Conservation (phyloP, 2,329 filamentous ascomycete species). For the Corniculantispora saksenae region DNA sequence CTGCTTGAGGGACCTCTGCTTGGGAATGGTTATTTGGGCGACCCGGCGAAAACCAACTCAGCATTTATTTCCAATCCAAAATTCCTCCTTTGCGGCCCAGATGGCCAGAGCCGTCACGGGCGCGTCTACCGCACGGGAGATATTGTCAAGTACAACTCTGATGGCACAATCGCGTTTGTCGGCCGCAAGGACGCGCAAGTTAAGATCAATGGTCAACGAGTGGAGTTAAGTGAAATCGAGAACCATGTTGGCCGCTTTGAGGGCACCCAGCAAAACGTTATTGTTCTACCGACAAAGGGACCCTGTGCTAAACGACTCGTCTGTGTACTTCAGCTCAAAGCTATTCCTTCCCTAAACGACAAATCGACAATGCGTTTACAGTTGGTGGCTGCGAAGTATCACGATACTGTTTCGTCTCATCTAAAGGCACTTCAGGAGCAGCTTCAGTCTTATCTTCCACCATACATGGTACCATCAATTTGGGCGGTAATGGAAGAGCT, state of each 20-base stretch:
- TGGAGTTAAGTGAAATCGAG: slow-evolving; percentile 47
- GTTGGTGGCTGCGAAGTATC: background rate
- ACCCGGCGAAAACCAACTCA: slow-evolving; percentile 46
- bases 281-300: background rate
- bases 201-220: slow-evolving; percentile 59
- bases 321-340: background rate
- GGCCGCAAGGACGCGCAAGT: slow-evolving; percentile 60
- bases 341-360: background rate
- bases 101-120: background rate
- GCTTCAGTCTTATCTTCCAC: background rate
- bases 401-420: background rate
- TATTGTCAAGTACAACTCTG: slow-evolving; percentile 42
- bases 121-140: slow-evolving; percentile 51
- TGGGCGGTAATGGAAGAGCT: background rate
- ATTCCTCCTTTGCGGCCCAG: slow-evolving; percentile 20
- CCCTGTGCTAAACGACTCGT: background rate
- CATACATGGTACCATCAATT: background rate
- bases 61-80: slow-evolving; percentile 41
- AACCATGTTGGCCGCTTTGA: background rate
- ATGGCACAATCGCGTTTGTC: slow-evolving; percentile 45
- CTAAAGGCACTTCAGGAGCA: background rate
- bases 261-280: background rate
- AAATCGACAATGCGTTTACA: background rate
- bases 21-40: slow-evolving; percentile 50
- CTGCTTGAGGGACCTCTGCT: slow-evolving; percentile 46